Evolutionary conservation across 176 grass and related monocot genomes (phyloP).

Genomic region (Cocos nucifera): DNA sequence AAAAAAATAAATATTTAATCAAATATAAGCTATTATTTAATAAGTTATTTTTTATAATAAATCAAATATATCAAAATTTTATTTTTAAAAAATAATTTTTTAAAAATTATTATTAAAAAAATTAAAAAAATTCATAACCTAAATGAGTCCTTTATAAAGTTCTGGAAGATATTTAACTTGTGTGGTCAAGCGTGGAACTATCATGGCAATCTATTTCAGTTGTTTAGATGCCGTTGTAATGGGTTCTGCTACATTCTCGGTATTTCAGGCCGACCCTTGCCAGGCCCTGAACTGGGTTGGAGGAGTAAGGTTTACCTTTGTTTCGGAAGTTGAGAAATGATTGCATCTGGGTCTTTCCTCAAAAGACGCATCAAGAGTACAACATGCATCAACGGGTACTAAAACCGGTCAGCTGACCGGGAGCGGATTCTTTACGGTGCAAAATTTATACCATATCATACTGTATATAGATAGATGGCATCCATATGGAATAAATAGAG

Average conservation of each 20-base stretch:
- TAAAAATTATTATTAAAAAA: no score
- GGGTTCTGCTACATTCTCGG: constrained; percentile 70
- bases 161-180: constrained; percentile 73
- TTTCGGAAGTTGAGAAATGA: constrained; percentile 63
- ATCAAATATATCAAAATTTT: no score
- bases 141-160: constrained; percentile 40
- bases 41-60: no score
- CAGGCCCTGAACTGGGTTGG: constrained; percentile 76
- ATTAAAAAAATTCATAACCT: no score
- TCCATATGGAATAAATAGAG: no score
- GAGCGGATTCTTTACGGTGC: no score
- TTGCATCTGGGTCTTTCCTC: constrained; percentile 46
- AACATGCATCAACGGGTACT: constrained; percentile 85
- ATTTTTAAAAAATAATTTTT: no score
- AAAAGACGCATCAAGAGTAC: constrained; percentile 74
- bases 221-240: constrained; percentile 56
- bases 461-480: no score
- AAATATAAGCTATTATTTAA: no score
- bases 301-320: constrained; percentile 73
- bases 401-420: constrained; percentile 43
- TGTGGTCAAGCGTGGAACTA: constrained; percentile 75
- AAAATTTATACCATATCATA: no score
- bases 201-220: constrained; percentile 61
- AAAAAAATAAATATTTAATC: no score
- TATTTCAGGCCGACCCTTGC: constrained; percentile 79